Evolutionary conservation across 805 yeast species (phyloP).

Genomic region (Saturnispora quitensis): DNA sequence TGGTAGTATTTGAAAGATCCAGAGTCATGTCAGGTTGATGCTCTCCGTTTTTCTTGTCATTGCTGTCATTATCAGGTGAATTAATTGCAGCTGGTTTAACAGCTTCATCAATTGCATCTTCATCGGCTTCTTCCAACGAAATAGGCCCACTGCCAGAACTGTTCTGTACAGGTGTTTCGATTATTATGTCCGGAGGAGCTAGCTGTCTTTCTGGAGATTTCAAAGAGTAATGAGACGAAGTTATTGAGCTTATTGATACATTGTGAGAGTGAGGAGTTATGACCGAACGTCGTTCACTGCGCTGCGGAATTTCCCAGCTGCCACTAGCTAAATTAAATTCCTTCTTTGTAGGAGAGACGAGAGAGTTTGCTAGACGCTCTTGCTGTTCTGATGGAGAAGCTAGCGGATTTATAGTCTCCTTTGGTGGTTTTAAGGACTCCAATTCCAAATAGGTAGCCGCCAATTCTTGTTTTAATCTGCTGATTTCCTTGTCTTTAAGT

Average conservation of each 20-base stretch:
- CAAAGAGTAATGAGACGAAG: conserved; percentile 10
- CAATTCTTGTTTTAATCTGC: background rate
- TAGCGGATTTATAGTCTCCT: conserved; percentile 15
- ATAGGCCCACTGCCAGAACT: background rate
- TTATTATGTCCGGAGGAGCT: background rate
- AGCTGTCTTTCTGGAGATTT: background rate
- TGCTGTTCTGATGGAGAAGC: conserved; percentile 20
- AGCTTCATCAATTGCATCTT: background rate
- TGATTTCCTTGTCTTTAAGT: background rate
- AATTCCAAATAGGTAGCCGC: background rate
- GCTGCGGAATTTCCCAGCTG: conserved; percentile 19
- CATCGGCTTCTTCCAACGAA: background rate
- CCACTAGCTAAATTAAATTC: background rate
- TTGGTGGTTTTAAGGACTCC: background rate
- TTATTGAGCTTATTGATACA: conserved; percentile 6
- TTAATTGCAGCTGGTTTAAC: conserved; percentile 1
- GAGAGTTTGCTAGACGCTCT: conserved; percentile 7
- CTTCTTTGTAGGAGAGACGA: conserved; percentile 7
- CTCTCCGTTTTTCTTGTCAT: background rate
- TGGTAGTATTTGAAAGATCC: background rate
- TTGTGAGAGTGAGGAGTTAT: background rate
- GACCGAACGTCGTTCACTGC: conserved; percentile 20
- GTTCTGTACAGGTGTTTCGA: background rate
- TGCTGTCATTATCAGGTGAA: background rate
- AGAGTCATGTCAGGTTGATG: background rate